These are phyloP conservation scores for Halophytophthora polymorphica DNA, from an alignment of 352 stramenopile species.

Conservation along the genomic window DNA sequence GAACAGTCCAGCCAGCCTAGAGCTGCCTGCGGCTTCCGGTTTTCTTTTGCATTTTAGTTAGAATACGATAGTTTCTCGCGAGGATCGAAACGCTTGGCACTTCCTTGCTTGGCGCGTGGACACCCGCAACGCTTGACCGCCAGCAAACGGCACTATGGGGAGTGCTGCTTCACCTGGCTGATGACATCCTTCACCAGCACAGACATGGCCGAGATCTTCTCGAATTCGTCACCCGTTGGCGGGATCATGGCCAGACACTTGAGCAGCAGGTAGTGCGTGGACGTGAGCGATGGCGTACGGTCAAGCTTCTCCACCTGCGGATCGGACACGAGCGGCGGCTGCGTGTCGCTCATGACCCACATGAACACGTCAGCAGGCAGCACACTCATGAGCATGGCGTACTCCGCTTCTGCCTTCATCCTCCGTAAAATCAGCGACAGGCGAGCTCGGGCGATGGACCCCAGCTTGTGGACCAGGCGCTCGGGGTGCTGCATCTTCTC, in stretches of 20 bases:
- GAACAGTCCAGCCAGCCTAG: too few relatives aligned
- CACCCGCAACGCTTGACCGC: too few relatives aligned
- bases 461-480: constrained; percentile 53
- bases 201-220: constrained; percentile 72
- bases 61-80: too few relatives aligned
- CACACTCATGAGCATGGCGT: constrained; percentile 77
- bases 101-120: neutral
- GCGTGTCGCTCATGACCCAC: constrained; percentile 62
- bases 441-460: constrained; percentile 64
- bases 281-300: constrained; percentile 67
- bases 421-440: constrained; percentile 68
- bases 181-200: constrained; percentile 83
- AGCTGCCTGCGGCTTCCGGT: neutral
- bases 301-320: constrained; percentile 62
- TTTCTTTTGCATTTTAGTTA: constrained; percentile 14
- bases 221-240: constrained; percentile 46
- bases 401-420: constrained; percentile 77
- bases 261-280: constrained; percentile 68
- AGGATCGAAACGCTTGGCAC: neutral
- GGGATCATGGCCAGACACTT: constrained; percentile 58
- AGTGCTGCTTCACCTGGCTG: constrained; percentile 55
- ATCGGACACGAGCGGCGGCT: constrained; percentile 56
- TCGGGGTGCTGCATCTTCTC: constrained; percentile 71
- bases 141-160: constrained; percentile 2
- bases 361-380: constrained; percentile 73